phyloP scores from a whole-genome alignment of 495 filamentous ascomycete species.

The Cercophora samala region DNA sequence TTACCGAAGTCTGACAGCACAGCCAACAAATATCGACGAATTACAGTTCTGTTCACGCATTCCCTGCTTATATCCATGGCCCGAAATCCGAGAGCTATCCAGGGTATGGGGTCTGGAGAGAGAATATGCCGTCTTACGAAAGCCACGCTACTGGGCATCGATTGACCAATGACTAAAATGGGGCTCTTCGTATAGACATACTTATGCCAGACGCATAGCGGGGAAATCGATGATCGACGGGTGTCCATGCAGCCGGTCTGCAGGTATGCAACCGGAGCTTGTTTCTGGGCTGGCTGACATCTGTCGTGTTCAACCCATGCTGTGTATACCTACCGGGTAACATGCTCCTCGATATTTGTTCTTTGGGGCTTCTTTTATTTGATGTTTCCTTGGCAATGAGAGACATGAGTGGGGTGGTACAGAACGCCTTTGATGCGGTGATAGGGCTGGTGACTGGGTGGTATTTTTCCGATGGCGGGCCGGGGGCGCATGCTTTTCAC shows the following conservation, averaged over 20 bases:
- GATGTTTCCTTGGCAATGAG: background rate
- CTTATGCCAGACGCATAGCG: background rate
- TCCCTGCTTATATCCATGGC: background rate
- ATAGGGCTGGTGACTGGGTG: slow-evolving; percentile 12
- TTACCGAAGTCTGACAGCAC: background rate
- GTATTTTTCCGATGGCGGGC: slow-evolving; percentile 3
- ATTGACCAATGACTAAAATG: background rate
- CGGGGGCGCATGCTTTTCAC: too few relatives aligned
- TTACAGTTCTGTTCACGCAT: background rate
- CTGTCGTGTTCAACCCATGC: background rate
- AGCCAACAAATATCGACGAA: background rate
- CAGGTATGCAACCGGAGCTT: background rate
- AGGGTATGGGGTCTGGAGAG: background rate
- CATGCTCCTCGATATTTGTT: background rate
- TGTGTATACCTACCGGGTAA: background rate
- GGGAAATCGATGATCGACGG: background rate
- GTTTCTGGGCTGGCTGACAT: background rate
- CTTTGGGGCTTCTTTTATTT: background rate
- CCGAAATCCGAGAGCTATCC: background rate
- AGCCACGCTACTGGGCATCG: background rate
- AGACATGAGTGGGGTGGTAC: background rate
- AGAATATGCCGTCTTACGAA: background rate
- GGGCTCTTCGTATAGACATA: background rate
- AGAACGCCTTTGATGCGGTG: background rate
- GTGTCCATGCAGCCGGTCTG: background rate